A percentile compares a stretch with the other conserved stretches of the same genome.
Conservation (phyloP, 345 rosid species). For the Eucalyptus coolabah region DNA sequence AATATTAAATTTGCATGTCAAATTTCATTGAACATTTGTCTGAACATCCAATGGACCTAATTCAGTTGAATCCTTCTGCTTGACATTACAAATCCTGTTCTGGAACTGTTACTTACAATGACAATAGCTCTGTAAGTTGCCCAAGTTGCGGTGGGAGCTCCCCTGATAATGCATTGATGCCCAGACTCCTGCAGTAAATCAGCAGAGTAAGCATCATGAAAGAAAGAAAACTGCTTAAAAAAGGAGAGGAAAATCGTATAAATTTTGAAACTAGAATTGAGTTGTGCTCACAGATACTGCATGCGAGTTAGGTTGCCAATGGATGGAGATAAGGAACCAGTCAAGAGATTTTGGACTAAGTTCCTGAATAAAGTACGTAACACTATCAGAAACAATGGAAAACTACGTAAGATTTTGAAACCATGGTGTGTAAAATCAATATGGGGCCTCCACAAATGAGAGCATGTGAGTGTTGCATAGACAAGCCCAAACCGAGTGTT, state of each 20-base stretch:
- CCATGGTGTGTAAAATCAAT: neutral
- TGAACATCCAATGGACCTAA: neutral
- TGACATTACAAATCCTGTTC: neutral
- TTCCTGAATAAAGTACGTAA: constrained; percentile 8
- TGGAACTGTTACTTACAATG: constrained; percentile 24
- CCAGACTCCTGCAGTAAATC: neutral
- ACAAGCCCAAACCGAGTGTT: neutral
- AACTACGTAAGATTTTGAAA: neutral
- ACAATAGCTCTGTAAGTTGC: constrained; percentile 27
- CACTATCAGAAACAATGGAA: constrained; percentile 16
- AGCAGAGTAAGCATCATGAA: neutral
- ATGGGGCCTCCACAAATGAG: neutral
- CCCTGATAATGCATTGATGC: constrained; percentile 19
- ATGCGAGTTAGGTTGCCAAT: neutral
- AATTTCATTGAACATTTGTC: neutral
- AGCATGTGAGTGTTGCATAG: neutral
- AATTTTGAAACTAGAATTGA: neutral
- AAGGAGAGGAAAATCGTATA: neutral
- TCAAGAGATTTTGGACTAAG: constrained; percentile 29
- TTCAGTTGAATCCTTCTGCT: neutral
- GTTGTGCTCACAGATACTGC: neutral
- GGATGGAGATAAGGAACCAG: constrained; percentile 4
- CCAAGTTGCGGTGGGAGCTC: neutral
- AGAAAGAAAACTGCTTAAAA: neutral
- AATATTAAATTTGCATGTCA: neutral